Base-by-base conservation (phyloP, 2,329 filamentous ascomycete species). In the Meredithiella fracta region DNA sequence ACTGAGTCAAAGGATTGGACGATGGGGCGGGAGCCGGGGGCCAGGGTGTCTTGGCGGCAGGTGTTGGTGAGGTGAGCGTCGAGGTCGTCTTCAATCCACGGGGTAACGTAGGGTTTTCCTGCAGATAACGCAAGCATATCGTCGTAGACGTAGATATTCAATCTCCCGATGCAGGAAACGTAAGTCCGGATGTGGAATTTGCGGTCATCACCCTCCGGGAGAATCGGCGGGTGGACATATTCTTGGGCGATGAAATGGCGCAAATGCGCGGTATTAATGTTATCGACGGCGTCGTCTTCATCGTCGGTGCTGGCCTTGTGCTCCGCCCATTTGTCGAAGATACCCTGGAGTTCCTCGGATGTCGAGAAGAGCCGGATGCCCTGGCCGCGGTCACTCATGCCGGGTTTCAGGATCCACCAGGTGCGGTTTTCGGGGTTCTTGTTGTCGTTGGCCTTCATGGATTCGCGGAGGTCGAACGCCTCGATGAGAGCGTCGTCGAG, bases 331-430 rank as follows among this genome's bases (percentile, higher is more conserved):
- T 79, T 83, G 62, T 96, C 88, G 64, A 97, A 98, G 55, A 98
- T 92, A 14, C 66, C 75, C 59, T 85, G 83, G n/a, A 98, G 71
- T 65, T 94, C 83, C 56, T 83, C 81, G 72, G 92, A 86, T 1
- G 81, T 87, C 63, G 80, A 86, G 67, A 98, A 98, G 0, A 98
- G 72, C 40, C 87, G 73, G 58, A 98, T 96, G 1, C 92, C 92
- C 66, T 96, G 90, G 0, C 91, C 92, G 23, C 91, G 79, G 66
- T 98, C 92, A 67, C 88, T 95, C 92, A 98, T 97, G 7, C 91
- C 85, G 0, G 92, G 91, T 69, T 98, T 98, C 59, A 98, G 68
- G 61, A 98, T 97, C 92, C 92, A 98, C 91, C 91, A 98, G 66
- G 94, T 81, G 58, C 77, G 75, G 44, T 76, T 70, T 29, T 68